Evolutionary conservation across 2,329 filamentous ascomycete genomes (phyloP).

Genomic region (Ploettnerulaceae sp.): DNA sequence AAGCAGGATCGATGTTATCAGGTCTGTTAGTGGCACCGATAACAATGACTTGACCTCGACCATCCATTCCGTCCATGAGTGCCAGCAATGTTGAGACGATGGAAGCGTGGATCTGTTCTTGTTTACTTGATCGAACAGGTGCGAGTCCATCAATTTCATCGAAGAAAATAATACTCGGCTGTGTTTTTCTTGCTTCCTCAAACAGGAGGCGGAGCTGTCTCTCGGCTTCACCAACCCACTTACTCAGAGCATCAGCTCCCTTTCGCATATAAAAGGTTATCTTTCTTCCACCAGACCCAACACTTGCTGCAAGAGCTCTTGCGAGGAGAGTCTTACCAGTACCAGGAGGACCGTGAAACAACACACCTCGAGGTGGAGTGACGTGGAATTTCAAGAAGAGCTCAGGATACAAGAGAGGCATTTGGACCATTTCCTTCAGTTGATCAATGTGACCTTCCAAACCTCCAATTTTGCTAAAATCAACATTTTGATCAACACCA

Average conservation of each 20-base stretch:
- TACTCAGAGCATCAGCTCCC: slow-evolving; percentile 93
- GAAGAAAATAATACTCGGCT: slow-evolving; percentile 99
- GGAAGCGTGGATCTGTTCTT: slow-evolving; percentile 97
- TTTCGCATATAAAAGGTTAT: slow-evolving; percentile 99
- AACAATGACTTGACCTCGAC: slow-evolving; percentile 95
- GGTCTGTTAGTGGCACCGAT: slow-evolving; percentile 98
- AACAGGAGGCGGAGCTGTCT: slow-evolving; percentile 90
- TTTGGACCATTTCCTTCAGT: slow-evolving; percentile 96
- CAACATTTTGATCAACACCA: slow-evolving; percentile 86
- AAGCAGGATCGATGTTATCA: slow-evolving; percentile 93
- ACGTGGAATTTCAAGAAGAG: slow-evolving; percentile 89
- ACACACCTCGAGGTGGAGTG: slow-evolving; percentile 86
- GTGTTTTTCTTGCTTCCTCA: slow-evolving; percentile 90
- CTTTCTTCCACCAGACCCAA: slow-evolving; percentile 83
- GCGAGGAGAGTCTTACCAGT: slow-evolving; percentile 95
- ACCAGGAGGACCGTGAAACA: slow-evolving; percentile 95
- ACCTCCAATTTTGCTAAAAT: slow-evolving; percentile 91
- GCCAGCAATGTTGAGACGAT: slow-evolving; percentile 94
- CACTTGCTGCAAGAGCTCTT: slow-evolving; percentile 83
- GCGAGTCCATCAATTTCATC: slow-evolving; percentile 97
- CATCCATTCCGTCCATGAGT: slow-evolving; percentile 97
- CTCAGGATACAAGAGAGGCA: slow-evolving; percentile 91
- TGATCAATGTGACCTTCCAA: slow-evolving; percentile 92
- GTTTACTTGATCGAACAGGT: slow-evolving; percentile 93
- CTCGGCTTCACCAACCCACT: slow-evolving; percentile 98